Evolutionary conservation across 352 stramenopile genomes (phyloP).

Genomic region (Phytophthora kernoviae): DNA sequence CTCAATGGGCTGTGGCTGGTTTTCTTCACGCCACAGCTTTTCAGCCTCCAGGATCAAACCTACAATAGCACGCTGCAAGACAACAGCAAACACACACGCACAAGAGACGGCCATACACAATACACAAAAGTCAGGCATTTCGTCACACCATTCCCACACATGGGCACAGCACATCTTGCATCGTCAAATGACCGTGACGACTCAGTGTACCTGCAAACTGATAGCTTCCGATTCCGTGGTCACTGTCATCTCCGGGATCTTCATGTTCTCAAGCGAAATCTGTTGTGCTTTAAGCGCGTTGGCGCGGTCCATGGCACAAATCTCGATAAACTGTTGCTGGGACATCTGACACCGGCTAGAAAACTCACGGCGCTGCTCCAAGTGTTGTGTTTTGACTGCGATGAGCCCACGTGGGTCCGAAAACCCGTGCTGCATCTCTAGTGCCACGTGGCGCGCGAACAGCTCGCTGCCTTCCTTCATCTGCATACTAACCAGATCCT

Average conservation of each 20-base stretch:
- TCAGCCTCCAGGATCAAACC: conserved; percentile 74
- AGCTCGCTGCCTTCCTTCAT: conserved; percentile 84
- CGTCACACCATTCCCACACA: not conserved
- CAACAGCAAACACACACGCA: conserved; percentile 15
- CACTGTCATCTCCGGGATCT: conserved; percentile 73
- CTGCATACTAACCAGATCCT: conserved; percentile 79
- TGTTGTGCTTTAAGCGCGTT: conserved; percentile 69
- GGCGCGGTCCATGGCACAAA: conserved; percentile 68
- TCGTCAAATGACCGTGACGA: not conserved
- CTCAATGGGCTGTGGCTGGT: conserved; percentile 20
- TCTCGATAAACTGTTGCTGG: conserved; percentile 81
- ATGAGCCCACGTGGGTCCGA: conserved; percentile 55
- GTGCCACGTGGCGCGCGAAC: conserved; percentile 55
- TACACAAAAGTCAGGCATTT: conserved; percentile 10
- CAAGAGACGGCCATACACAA: conserved; percentile 4
- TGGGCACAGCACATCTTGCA: not conserved
- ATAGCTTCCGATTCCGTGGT: conserved; percentile 51
- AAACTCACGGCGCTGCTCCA: conserved; percentile 73
- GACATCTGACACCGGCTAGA: conserved; percentile 70
- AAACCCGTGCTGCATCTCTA: conserved; percentile 52
- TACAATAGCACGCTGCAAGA: conserved; percentile 62
- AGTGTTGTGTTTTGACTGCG: conserved; percentile 62
- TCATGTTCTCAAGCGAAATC: conserved; percentile 71
- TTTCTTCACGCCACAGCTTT: conserved; percentile 66
- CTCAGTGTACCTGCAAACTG: conserved; percentile 50